Percentiles rank a stretch among this genome's conserved stretches.
phyloP scores from a whole-genome alignment of 441 rosid species.

The Codiaeum variegatum region DNA sequence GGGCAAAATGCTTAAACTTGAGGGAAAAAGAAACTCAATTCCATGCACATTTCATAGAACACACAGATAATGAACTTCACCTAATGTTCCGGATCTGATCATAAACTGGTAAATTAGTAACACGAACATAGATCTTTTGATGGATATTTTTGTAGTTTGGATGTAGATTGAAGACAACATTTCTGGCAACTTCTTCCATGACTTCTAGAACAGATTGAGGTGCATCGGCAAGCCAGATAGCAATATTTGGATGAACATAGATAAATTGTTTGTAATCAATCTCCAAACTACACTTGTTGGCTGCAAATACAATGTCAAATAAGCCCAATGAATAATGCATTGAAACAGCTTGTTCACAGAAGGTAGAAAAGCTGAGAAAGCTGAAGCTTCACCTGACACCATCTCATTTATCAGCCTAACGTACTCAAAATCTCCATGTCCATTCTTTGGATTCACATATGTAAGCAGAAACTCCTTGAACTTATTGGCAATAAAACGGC shows the following conservation, averaged over 20 bases:
- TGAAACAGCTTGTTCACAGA: neutral
- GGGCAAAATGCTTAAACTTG: constrained; percentile 13
- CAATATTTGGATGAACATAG: constrained; percentile 86
- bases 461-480: constrained; percentile 85
- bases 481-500: constrained; percentile 85
- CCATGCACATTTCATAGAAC: neutral
- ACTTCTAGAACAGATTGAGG: constrained; percentile 97
- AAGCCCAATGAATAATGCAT: constrained; percentile 2
- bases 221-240: constrained; percentile 98
- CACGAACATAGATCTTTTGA: constrained; percentile 79
- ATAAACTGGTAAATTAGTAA: constrained; percentile 83
- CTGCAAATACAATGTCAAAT: constrained; percentile 42
- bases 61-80: constrained; percentile 28
- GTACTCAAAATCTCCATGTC: constrained; percentile 63
- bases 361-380: constrained; percentile 1
- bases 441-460: constrained; percentile 67
- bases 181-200: constrained; percentile 86
- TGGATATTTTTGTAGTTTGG: constrained; percentile 87
- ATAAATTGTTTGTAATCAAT: constrained; percentile 91
- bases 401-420: constrained; percentile 81
- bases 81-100: constrained; percentile 96
- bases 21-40: neutral
- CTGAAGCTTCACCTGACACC: constrained; percentile 65
- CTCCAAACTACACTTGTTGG: constrained; percentile 88
- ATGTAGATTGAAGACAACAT: constrained; percentile 77